phyloP scores from a whole-genome alignment of 495 filamentous ascomycete genomes.

The Rhypophila decipiens region DNA sequence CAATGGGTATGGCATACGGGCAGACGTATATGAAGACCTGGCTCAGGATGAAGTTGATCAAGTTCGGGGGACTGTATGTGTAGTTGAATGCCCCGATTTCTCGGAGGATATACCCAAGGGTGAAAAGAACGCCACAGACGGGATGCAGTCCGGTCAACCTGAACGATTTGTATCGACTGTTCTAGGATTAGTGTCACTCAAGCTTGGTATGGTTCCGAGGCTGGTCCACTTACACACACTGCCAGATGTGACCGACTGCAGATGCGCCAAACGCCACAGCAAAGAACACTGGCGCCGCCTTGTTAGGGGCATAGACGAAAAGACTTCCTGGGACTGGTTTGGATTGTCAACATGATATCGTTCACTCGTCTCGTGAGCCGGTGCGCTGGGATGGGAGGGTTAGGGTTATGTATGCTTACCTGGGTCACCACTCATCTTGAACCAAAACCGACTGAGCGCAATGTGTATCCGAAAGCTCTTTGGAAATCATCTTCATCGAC shows the following conservation, averaged over 20 bases:
- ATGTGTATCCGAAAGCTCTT: too few species aligned
- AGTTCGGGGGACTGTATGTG: conserved; percentile 14
- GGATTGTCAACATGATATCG: too few species aligned
- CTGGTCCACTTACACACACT: conserved; percentile 46
- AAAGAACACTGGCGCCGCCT: conserved; percentile 60
- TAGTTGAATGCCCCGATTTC: conserved; percentile 29
- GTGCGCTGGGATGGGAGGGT: too few species aligned
- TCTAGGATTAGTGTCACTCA: neutral
- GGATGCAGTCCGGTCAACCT: conserved; percentile 22
- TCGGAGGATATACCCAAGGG: conserved; percentile 23
- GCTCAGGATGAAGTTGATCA: conserved; percentile 22
- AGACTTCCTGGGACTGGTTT: conserved; percentile 43
- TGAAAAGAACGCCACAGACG: conserved; percentile 20
- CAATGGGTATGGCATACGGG: conserved; percentile 19
- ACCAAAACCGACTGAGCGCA: too few species aligned
- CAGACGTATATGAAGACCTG: conserved; percentile 26
- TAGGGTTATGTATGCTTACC: too few species aligned
- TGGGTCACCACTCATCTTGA: too few species aligned
- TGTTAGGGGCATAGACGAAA: conserved; percentile 66
- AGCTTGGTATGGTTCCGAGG: neutral
- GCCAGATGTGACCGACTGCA: conserved; percentile 50
- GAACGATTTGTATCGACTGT: conserved; percentile 23
- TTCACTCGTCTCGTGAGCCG: too few species aligned
- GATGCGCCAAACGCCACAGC: conserved; percentile 54
- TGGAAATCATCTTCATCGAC: too few species aligned